Conservation (phyloP, 2,329 filamentous ascomycete genomes). For the Fusarium buharicum region DNA sequence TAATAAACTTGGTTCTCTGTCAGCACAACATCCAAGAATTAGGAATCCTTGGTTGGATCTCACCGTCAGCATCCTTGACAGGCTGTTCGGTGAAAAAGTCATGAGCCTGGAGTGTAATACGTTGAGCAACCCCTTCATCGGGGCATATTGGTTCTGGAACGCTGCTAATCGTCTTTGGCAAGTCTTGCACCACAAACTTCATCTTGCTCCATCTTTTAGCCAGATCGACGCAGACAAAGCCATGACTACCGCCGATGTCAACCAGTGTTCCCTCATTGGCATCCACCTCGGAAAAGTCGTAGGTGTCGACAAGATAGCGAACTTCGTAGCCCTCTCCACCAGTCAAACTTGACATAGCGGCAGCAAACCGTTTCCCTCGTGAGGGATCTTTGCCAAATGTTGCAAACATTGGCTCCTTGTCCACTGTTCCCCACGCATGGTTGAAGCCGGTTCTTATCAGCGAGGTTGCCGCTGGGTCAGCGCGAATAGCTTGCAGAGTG, state of each 20-base stretch:
- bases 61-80: constrained; percentile 62
- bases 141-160: constrained; percentile 57
- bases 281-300: constrained; percentile 62
- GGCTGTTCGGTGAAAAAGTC: constrained; percentile 69
- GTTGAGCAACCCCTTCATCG: constrained; percentile 51
- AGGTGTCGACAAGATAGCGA: constrained; percentile 62
- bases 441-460: constrained; percentile 63
- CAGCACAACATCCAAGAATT: constrained; percentile 1
- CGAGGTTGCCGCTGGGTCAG: constrained; percentile 60
- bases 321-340: constrained; percentile 67
- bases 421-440: constrained; percentile 60
- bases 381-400: constrained; percentile 60
- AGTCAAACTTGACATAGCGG: constrained; percentile 65
- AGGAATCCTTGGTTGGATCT: constrained; percentile 14
- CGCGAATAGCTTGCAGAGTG: constrained; percentile 57
- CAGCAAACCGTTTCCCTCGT: constrained; percentile 63
- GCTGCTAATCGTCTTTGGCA: constrained; percentile 59
- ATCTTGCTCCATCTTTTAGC: constrained; percentile 62
- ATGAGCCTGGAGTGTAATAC: constrained; percentile 60
- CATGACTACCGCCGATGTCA: constrained; percentile 68
- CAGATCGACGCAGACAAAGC: constrained; percentile 66
- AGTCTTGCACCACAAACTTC: constrained; percentile 66
- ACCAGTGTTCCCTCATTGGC: constrained; percentile 61
- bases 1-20: constrained; percentile 59
- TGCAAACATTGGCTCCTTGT: constrained; percentile 64